Conservation (phyloP, 345 rosid genomes). For the Citrus cavaleriei region DNA sequence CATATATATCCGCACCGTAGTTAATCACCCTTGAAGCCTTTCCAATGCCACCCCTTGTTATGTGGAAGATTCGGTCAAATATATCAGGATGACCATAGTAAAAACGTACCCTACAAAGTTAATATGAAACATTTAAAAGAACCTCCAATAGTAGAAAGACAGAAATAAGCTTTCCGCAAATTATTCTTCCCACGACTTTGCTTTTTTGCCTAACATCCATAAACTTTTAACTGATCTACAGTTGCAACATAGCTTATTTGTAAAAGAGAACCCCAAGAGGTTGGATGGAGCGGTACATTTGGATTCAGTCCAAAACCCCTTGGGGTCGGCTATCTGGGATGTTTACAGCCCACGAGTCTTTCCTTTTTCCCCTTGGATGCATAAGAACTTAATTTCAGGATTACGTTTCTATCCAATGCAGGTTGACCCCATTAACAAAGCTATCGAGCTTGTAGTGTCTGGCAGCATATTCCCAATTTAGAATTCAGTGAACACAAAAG, state of each 20-base stretch:
- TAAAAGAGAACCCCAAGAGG: conserved; percentile 5
- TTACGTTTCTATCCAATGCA: too few species aligned
- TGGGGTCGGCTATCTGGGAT: background rate
- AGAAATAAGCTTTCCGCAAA: background rate
- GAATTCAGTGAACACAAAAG: too few species aligned
- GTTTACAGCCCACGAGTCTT: conserved; percentile 15
- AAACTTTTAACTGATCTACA: background rate
- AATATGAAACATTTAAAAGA: conserved; percentile 11
- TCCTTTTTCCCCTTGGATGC: too few species aligned
- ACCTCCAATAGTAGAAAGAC: conserved; percentile 5
- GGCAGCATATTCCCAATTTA: too few species aligned
- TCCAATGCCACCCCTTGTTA: conserved; percentile 96
- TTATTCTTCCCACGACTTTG: background rate
- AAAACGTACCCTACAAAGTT: conserved; percentile 76
- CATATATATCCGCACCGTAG: conserved; percentile 89
- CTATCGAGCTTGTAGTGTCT: background rate
- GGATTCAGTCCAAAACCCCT: background rate
- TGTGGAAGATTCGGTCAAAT: conserved; percentile 93
- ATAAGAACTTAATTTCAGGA: too few species aligned
- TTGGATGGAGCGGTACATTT: background rate
- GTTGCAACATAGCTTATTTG: background rate
- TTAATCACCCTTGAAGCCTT: conserved; percentile 91
- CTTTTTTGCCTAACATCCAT: background rate
- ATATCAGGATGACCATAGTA: conserved; percentile 99
- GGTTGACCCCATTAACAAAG: too few species aligned